Evolutionary conservation across 2,329 filamentous ascomycete species (phyloP), one percentile per base, ranked within the genome.

Genomic region (Akanthomyces muscarius): DNA sequence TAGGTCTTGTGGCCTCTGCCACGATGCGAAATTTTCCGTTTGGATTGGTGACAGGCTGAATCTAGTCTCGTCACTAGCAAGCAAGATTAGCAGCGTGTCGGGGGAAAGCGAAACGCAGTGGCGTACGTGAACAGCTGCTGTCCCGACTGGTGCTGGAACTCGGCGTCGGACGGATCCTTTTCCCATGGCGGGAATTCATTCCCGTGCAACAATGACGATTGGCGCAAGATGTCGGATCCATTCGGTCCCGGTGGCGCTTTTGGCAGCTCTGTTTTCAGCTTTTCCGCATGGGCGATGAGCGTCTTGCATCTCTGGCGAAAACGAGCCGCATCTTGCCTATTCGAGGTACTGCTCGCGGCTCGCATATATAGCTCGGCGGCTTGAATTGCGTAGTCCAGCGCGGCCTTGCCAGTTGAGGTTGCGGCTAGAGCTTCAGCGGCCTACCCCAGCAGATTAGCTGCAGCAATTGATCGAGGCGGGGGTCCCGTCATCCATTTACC

Each of bases 181-280:
- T 83, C 83, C 95, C 95, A 99, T 0, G 90, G 92, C 13, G 90
- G 92, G 68, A 97, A 98, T 23, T 89, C 82, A 70, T 87, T 89
- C 0, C 89, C 91, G 71, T 97, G 91, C 23, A 99, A 81, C 62
- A 86, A 89, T 5, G 93, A 95, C 4, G 89, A 87, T 70, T 88
- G 87, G 1, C 90, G 79, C 10, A 98, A 75, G 57, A 97, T 87
- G 10, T 64, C 62, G 7, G 51, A 38, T 48, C 42, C 59, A 30
- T 41, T 16, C 7, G 5, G 28, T 28, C 8, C 28, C 5, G 30
- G 21, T 25, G 48, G 28, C 11, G 21, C 16, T 55, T 47, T 47
- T 38, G 47, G 25, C 16, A 72, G 58, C 42, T 68, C 63, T 0
- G 65, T 62, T 69, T 97, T 97, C 70, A 97, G 89, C 58, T 78